These are phyloP conservation scores for Candida neerlandica DNA, from an alignment of 1,139 yeast genomes.

Conservation along the genomic window DNA sequence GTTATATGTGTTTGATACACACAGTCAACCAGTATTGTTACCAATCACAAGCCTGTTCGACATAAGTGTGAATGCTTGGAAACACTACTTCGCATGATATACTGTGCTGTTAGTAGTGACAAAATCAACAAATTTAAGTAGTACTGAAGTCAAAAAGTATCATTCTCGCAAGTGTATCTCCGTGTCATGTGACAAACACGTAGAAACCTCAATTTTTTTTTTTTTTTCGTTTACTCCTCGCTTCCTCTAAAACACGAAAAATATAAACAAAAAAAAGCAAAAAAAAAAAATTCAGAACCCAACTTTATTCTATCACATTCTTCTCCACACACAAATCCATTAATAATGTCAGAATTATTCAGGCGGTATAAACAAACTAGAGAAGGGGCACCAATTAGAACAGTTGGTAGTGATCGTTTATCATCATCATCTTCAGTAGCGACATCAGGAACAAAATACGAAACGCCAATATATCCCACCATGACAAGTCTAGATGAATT, in stretches of 20 bases:
- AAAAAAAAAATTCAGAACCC: background rate
- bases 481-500: constrained; percentile 1
- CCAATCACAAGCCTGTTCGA: no score
- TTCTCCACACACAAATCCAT: background rate
- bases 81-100: no score
- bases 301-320: background rate
- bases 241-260: background rate
- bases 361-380: constrained; percentile 10
- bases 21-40: no score
- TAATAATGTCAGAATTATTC: constrained; percentile 13
- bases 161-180: background rate
- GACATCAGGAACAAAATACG: background rate
- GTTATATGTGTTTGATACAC: no score
- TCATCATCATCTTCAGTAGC: constrained; percentile 6
- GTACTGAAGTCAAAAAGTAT: background rate
- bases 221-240: no score
- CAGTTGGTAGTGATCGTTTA: background rate
- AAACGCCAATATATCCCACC: background rate
- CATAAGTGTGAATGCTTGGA: no score
- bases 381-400: background rate
- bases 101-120: no score
- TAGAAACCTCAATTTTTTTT: background rate
- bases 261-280: background rate
- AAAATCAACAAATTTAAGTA: no score
- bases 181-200: background rate